A percentile compares a stretch with the other conserved stretches of the same genome.
Evolutionary conservation across 495 filamentous ascomycete genomes (phyloP).

Genomic region (Penicillium robsamsonii): DNA sequence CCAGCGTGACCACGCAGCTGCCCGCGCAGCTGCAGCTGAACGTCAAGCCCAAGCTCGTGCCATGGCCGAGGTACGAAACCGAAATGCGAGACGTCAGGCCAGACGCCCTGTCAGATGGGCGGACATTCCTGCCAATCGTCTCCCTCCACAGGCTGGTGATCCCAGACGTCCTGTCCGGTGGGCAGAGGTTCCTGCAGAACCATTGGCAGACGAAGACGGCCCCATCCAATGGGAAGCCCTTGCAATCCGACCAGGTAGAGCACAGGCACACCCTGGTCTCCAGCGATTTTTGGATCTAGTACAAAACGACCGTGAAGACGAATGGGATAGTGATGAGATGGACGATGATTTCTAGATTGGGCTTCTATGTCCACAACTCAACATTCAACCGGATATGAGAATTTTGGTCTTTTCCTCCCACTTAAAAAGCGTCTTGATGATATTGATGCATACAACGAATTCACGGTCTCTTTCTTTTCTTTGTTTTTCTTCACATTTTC

Average conservation of each 20-base stretch:
- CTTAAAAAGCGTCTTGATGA: conserved; percentile 6
- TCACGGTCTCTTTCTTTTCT: neutral
- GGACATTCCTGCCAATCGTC: neutral
- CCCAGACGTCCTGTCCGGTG: conserved; percentile 14
- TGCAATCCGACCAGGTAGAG: conserved; percentile 1
- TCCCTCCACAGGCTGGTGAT: conserved; percentile 6
- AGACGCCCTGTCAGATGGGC: neutral
- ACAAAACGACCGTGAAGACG: conserved; percentile 58
- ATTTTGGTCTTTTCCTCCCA: neutral
- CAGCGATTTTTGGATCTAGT: conserved; percentile 55
- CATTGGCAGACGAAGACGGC: neutral
- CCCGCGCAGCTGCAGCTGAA: conserved; percentile 42
- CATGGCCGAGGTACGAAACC: conserved; percentile 42
- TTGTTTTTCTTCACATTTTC: neutral
- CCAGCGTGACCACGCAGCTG: conserved; percentile 33
- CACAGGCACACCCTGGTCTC: conserved; percentile 33
- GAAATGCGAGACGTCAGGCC: conserved; percentile 12
- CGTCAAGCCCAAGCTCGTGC: conserved; percentile 45
- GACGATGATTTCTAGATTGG: conserved; percentile 41
- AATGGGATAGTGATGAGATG: conserved; percentile 63
- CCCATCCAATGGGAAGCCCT: neutral
- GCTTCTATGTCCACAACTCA: neutral
- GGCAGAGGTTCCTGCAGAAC: conserved; percentile 1
- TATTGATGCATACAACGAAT: conserved; percentile 4
- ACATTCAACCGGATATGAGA: neutral